Base-by-base conservation (phyloP, 2,329 filamentous ascomycete species). In the Metarhizium brunneum region DNA sequence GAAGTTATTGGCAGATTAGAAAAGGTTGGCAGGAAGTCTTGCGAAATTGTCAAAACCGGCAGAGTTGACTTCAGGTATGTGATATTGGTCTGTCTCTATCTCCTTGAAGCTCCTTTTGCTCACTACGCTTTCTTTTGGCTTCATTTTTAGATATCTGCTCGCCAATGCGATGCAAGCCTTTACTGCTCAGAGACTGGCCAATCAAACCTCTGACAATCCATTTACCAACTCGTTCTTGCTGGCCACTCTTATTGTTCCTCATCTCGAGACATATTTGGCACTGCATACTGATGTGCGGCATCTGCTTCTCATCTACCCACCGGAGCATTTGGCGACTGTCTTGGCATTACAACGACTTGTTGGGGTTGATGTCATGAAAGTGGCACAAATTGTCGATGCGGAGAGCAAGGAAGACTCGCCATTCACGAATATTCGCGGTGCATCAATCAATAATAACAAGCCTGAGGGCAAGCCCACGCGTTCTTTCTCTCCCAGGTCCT, bases 121-220 rank as follows among this genome's bases (percentile, higher is more conserved):
- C 40, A 50, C 45, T 45, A 14, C 47, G 13, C 8, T 30, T 29
- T 48, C 18, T 20, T 45, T 45, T 45, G 13, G 13, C 11, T 25
- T 25, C 6, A 13, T 16, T 7, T 2, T 4, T 45, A 84, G 82
- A 59, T 85, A 82, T 60, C 72, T 86, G 52, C 77, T 85, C 54
- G 77, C 77, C 60, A 83, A 77, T 59, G 80, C 79, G 4, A 82
- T 85, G 76, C 82, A 85, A 64, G 71, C 75, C 0, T 80, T 79
- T 59, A 80, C 76, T 5, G 71, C 76, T 1, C 80, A 80, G 56
- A 74, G 75, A 1, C 66, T 79, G 7, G 64, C 74, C 3, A 75
- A 75, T 54, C 78, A 81, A 57, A 73, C 73, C 3, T 72, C 75
- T 36, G 76, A 78, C 55, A 81, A 81, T 59, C 81, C 80, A 0